Evolutionary conservation across 192 early-diverging fungal species (phyloP).

Genomic region (Piromyces finnis): DNA sequence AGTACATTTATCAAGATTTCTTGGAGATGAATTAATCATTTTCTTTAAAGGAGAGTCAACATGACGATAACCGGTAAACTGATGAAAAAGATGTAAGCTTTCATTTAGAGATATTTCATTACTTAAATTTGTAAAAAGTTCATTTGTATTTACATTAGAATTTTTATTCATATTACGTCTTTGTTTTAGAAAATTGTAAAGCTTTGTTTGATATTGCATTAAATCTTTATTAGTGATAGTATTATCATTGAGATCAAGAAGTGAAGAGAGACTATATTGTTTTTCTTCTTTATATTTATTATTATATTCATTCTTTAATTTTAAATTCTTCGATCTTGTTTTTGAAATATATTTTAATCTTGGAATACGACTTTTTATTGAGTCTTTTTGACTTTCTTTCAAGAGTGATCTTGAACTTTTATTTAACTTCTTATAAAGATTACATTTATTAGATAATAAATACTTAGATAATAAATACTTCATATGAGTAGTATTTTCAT

Average conservation of each 20-base stretch:
- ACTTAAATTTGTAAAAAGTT: neutral
- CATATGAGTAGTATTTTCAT: neutral
- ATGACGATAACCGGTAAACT: neutral
- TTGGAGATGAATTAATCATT: neutral
- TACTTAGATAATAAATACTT: neutral
- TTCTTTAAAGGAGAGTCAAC: neutral
- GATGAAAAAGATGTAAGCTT: neutral
- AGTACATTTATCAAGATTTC: neutral
- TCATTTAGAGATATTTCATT: neutral
- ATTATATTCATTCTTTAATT: neutral
- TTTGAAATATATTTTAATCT: neutral
- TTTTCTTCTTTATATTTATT: neutral
- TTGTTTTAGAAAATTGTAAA: neutral
- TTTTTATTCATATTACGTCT: neutral
- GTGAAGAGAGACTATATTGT: neutral
- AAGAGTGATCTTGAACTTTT: neutral
- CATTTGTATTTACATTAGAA: neutral
- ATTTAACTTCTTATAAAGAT: neutral
- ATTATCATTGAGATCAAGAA: neutral
- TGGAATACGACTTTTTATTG: neutral
- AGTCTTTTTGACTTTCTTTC: neutral
- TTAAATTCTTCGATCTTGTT: no score
- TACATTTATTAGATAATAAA: neutral
- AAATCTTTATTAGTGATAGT: neutral
- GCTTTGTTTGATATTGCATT: neutral